Percentiles rank a stretch among this genome's conserved stretches.
phyloP scores from a whole-genome alignment of 2,329 filamentous ascomycete species.

The Fusarium globosum region DNA sequence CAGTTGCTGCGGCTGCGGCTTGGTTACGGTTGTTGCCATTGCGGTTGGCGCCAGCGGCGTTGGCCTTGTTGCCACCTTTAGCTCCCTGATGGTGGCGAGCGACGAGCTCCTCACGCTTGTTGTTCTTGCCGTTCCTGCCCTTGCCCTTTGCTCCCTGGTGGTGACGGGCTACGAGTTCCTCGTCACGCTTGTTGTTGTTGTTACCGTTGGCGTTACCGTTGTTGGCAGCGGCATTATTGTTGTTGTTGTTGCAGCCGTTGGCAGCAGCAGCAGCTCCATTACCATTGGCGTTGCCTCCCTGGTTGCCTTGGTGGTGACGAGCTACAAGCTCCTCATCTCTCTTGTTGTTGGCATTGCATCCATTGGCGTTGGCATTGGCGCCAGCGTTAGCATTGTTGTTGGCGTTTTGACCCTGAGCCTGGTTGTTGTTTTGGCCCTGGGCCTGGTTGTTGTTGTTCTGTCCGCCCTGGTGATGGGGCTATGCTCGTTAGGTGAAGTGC shows the following conservation, averaged over 20 bases:
- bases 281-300: neutral
- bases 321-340: conserved; percentile 9
- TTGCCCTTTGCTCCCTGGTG: conserved; percentile 1
- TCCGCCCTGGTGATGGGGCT: conserved; percentile 19
- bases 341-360: conserved; percentile 20
- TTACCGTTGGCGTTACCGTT: neutral
- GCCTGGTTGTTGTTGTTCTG: neutral
- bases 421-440: neutral
- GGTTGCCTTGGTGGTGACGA: conserved; percentile 9
- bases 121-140: neutral
- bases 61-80: neutral
- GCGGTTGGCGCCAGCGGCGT: neutral
- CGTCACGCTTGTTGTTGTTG: neutral
- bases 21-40: neutral
- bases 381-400: neutral
- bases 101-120: neutral
- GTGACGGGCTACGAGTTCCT: neutral
- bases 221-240: neutral
- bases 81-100: neutral
- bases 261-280: neutral
- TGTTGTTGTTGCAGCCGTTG: neutral
- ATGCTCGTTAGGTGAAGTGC: neutral
- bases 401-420: conserved; percentile 4
- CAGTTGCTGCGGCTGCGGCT: neutral
- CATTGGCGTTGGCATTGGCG: neutral